Evolutionary conservation across 495 filamentous ascomycete species (phyloP), one percentile per base, ranked within the genome.

Genomic region (Penicillium odoratum): DNA sequence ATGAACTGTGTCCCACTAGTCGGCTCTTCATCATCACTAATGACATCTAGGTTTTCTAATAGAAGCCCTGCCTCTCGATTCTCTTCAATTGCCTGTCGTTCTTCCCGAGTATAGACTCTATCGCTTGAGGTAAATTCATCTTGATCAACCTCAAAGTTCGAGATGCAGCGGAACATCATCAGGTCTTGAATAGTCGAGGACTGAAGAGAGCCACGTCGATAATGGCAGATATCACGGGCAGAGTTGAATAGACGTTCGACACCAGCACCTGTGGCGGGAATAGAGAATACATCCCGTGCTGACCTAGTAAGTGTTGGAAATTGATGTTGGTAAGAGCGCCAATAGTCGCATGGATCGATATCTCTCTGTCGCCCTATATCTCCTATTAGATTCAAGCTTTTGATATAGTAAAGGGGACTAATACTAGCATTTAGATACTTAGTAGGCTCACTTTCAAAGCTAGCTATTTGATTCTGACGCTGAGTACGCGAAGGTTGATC

Each of bases 121-220:
- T 56, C 13, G 26, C 47, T 38, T 16, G 48, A 31, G 11, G 38
- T 42, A 48, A 48, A 56, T 48, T 43, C 48, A 26, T 48, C 47
- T 15, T 26, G 38, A 56, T 48, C 38, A 38, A 56, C 40, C 53
- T 48, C 38, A 7, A 56, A 43, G 36, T 48, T 56, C 28, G 48
- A 34, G 47, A 36, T 15, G 3, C 40, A 56, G 42, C 38, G 38
- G 40, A 21, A 21, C n/a, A 36, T 52, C 40, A 42, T 29, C n/a
- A 36, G 30, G 30, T 31, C 30, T 52, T 52, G 40, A 52, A 52
- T 15, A 52, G 30, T 31, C 7, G 4, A 31, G 30, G 7, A 31
- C 30, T 31, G 7, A 31, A 31, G 30, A 31, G 30, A 31, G 15
- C 33, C n/a, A 36, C 26, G 26, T 52, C n/a, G 26, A 52, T 52